These are phyloP conservation scores for Pestalotiopsis sp. DNA, from an alignment of 2,329 filamentous ascomycete species.

Conservation along the genomic window DNA sequence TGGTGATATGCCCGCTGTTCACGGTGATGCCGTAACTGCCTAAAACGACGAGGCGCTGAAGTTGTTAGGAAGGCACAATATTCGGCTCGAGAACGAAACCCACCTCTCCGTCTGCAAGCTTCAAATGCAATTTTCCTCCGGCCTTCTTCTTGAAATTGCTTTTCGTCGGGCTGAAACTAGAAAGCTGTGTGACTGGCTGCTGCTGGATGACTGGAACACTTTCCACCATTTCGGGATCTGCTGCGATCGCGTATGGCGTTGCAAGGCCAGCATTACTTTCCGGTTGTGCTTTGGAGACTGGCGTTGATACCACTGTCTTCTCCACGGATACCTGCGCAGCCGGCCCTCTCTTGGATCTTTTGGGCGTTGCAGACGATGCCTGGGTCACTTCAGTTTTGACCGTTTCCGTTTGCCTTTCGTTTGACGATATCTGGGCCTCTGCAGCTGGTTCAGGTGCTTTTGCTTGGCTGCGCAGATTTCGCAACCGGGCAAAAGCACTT, in stretches of 20 bases:
- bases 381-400: not conserved
- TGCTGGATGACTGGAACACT: conserved; percentile 14
- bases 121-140: conserved; percentile 26
- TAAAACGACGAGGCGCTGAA: conserved; percentile 62
- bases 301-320: not conserved
- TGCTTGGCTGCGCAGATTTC: conserved; percentile 23
- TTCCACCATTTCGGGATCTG: not conserved
- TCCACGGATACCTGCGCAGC: not conserved
- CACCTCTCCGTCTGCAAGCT: conserved; percentile 31
- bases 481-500: conserved; percentile 48
- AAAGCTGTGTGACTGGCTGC: conserved; percentile 23
- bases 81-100: conserved; percentile 8
- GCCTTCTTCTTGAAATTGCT: conserved; percentile 25
- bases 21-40: conserved; percentile 71
- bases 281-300: not conserved
- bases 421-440: not conserved
- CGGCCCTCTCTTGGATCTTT: conserved; percentile 20
- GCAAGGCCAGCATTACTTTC: not conserved
- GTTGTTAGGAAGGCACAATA: conserved; percentile 20
- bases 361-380: conserved; percentile 7
- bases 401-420: not conserved
- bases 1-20: conserved; percentile 60
- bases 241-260: not conserved
- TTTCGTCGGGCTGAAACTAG: conserved; percentile 30
- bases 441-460: conserved; percentile 6